phyloP scores from a whole-genome alignment of 305 asterid species.

The Caryopteris hybrid region DNA sequence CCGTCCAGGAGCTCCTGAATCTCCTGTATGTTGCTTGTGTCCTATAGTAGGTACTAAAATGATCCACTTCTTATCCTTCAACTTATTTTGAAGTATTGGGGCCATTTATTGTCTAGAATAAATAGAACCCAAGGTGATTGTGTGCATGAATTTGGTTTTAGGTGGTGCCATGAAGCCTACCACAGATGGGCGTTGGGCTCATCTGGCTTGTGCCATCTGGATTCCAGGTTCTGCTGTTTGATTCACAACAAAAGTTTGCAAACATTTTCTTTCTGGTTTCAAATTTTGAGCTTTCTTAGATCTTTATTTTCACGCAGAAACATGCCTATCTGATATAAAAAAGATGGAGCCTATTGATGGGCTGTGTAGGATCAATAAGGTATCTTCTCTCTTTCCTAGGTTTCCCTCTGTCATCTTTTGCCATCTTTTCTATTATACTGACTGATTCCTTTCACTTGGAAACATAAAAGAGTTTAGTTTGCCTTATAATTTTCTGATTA shows the following conservation, averaged over 20 bases:
- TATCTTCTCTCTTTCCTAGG: slow-evolving; percentile 31
- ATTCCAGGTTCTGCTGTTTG: slow-evolving; percentile 71
- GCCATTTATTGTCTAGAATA: slow-evolving; percentile 13
- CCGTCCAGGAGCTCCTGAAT: slow-evolving; percentile 94
- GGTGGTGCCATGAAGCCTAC: slow-evolving; percentile 99
- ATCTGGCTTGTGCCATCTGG: slow-evolving; percentile 99
- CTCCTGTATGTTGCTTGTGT: slow-evolving; percentile 86
- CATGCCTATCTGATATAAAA: slow-evolving; percentile 88
- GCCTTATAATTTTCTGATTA: not conserved
- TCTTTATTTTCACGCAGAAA: slow-evolving; percentile 55
- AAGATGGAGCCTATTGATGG: slow-evolving; percentile 99
- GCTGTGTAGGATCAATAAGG: slow-evolving; percentile 77
- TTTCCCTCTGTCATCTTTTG: slow-evolving; percentile 5
- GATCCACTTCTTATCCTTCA: slow-evolving; percentile 9
- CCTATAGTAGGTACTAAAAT: slow-evolving; percentile 75
- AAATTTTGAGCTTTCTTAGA: slow-evolving; percentile 6
- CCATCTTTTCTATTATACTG: not conserved
- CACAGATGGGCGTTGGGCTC: slow-evolving; percentile 99
- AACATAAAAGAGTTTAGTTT: not conserved
- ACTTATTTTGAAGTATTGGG: slow-evolving; percentile 15
- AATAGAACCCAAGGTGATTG: slow-evolving; percentile 12
- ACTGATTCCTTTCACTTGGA: slow-evolving; percentile 5
- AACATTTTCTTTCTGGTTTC: not conserved
- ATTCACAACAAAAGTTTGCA: not conserved
- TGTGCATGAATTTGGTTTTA: slow-evolving; percentile 34